Conservation (phyloP, 805 yeast species). For the Crinitomyces ghanaensis region DNA sequence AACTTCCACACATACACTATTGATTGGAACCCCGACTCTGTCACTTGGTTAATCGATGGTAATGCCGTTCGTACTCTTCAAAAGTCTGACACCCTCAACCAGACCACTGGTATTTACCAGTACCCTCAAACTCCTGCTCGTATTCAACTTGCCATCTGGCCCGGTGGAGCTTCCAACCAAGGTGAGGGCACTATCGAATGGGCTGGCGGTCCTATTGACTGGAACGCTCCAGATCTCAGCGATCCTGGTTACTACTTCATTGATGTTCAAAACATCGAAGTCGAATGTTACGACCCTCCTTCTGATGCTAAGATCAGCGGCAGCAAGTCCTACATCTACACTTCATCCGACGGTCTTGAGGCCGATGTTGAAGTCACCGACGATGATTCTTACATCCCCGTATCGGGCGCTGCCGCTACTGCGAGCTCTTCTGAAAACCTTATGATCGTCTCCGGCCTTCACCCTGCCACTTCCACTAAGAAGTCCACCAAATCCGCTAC, state of each 20-base stretch:
- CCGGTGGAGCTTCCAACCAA: slow-evolving; percentile 40
- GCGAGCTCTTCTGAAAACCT: slow-evolving; percentile 7
- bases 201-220: slow-evolving; percentile 82
- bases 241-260: slow-evolving; percentile 77
- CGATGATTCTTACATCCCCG: slow-evolving; percentile 47
- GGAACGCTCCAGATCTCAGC: slow-evolving; percentile 65
- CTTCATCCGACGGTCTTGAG: slow-evolving; percentile 33
- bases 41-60: slow-evolving; percentile 70
- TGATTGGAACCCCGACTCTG: slow-evolving; percentile 69
- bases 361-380: slow-evolving; percentile 50
- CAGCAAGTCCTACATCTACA: slow-evolving; percentile 42
- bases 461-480: slow-evolving; percentile 5
- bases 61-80: slow-evolving; percentile 50
- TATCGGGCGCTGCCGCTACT: slow-evolving; percentile 37
- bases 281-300: slow-evolving; percentile 70
- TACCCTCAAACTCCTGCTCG: slow-evolving; percentile 91
- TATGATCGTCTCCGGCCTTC: slow-evolving; percentile 44
- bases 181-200: slow-evolving; percentile 56
- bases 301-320: slow-evolving; percentile 36
- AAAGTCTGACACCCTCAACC: slow-evolving; percentile 41
- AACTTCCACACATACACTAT: slow-evolving; percentile 65
- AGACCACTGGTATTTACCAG: slow-evolving; percentile 52
- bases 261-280: slow-evolving; percentile 43
- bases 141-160: slow-evolving; percentile 53
- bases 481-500: not conserved